Evolutionary conservation across 257 asterid species (phyloP), one percentile per base, ranked within the genome.

Genomic region (Leonotis leonurus): DNA sequence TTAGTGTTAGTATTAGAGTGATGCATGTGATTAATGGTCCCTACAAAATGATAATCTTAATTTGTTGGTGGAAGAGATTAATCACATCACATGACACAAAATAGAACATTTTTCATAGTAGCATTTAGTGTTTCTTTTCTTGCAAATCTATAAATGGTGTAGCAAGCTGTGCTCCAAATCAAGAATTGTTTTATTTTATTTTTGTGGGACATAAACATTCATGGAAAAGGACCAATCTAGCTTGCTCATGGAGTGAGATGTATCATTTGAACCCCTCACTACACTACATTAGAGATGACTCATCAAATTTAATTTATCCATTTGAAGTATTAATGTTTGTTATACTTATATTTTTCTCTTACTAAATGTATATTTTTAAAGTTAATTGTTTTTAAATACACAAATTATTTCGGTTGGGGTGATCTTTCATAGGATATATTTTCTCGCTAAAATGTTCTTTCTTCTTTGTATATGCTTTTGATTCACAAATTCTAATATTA

Each of bases 21-120:
- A 45, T n/a, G 37, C 71, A 68, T 63, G 78, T 73, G 78, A 63
- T 24, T 58, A 62, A 32, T 61, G 71, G 75, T 7, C 64, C 74
- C 78, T 41, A 57, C 41, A 11, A 46, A 58, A 48, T 56, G 43
- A 41, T 61, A 33, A 13, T 22, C 3, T 1, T 21, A 22, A 20
- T 21, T 22, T 16, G 4, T 51, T 13, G 49, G 25, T 32, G 10
- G 64, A 30, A 35, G 43, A 65, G 53, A 60, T 45, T 36, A 50
- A 50, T 68, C 33, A 46, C 48, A 59, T 60, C 40, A 50, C 17
- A 12, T 13, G 46, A n/a, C n/a, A n/a, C 45, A 7, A 30, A 40
- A 18, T 20, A 21, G 10, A 55, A 44, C 54, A 43, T 66, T 45
- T 41, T 6, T 51, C 30, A 64, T 64, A 30, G 44, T 43, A 56